Base-by-base conservation (phyloP, 2,329 filamentous ascomycete genomes). In the Camillea tinctor region DNA sequence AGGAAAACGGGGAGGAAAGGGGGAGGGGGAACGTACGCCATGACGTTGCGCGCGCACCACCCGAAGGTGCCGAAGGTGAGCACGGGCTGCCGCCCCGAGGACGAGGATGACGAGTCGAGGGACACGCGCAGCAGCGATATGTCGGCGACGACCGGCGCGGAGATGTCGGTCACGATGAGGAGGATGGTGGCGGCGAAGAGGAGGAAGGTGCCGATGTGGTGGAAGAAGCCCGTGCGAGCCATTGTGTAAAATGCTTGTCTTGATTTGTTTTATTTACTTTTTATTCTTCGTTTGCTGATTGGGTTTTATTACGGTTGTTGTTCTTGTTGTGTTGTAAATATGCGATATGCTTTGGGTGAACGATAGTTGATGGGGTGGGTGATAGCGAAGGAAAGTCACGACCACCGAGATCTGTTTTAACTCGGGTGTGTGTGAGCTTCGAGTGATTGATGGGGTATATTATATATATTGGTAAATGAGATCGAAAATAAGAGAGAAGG, bases 1-100 rank as follows among this genome's bases (percentile, higher is more conserved):
- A 30, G 26, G 26, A 30, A 11, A 11, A 30, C 7, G 26, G 21
- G 9, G 9, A 50, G 40, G 22, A 50, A 7, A 5, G 49, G 13
- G 11, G 30, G 21, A 19, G n/a, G 6, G 4, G 24, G n/a, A 30
- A 69, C 68, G 62, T 59, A 70, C 68, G 58, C 19, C 3, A 26
- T 26, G 9, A 59, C 54, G 49, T 67, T 58, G 11, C 57, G 23
- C 6, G 63, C 62, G 65, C 80, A 82, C 66, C 77, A 77, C 7
- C 80, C 80, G 62, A 81, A 81, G 4, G 77, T 79, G 21, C 80
- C 80, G 61, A 81, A 81, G 6, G 70, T 71, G 9, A 73, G 56
- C 67, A 61, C 59, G 60, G 73, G 69, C 55, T 61, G 56, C 20
- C 60, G 52, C 19, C 64, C 49, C 26, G 26, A 30, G 13, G 26